Base-by-base conservation (phyloP, 148 eudicot genomes). In the Silene conica region DNA sequence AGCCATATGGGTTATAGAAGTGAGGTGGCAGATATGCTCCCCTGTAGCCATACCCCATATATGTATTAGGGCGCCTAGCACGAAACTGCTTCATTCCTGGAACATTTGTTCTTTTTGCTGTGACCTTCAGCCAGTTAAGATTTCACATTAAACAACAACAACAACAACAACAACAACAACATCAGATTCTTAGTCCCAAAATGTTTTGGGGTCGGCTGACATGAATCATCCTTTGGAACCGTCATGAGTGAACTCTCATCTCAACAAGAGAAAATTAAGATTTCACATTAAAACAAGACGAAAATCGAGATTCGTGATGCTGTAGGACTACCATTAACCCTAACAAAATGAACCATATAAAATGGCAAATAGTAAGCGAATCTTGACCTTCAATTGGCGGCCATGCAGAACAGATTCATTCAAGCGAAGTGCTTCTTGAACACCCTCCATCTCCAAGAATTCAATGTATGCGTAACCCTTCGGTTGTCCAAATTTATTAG, bases 71-170 rank as follows among this genome's bases (percentile, higher is more conserved):
- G 22, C 91, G 90, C 76, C 97, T 85, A 13, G 80, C 73, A 15
- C 94, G 92, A 73, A 73, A 91, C 73, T 86, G 91, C 85, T 94
- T 94, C 98, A 94, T 82, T 69, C 98, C 98, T 59, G 98, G 98
- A 76, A 94, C 89, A 67, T 94, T 83, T 67, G 86, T 83, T 75
- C 86, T 80, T 78, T 83, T 83, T 74, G 86, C 80, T 65, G 74
- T 59, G 20, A 83, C 83, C 86, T 83, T 67, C 59, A 65, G 61
- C 54, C 72, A 58, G 60, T 54, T 14, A 55, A 72, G 75, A 50
- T 2, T 28, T 75, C 76, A 71, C 21, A 43, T 45, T 22, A 58
- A 11, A 13, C n/a, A n/a, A n/a, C n/a, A n/a, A n/a, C n/a, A n/a
- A n/a, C n/a, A n/a, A n/a, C n/a, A n/a, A n/a, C n/a, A n/a, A n/a